These are phyloP conservation scores for Peronospora belbahrii DNA, from an alignment of 352 stramenopile genomes.

Conservation along the genomic window DNA sequence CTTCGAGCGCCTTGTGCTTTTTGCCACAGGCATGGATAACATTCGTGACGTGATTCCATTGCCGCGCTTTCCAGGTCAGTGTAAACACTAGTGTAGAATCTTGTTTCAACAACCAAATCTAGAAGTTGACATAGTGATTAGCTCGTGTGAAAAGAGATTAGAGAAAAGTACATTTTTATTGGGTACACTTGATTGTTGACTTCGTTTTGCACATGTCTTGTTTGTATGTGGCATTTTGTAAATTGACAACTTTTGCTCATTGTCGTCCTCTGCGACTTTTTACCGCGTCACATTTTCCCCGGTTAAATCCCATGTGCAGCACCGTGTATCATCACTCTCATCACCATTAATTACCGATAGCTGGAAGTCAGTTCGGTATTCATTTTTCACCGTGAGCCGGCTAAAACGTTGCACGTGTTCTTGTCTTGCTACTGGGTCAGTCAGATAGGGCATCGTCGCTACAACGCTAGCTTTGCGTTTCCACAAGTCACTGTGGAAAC, in stretches of 20 bases:
- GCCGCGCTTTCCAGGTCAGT: constrained; percentile 92
- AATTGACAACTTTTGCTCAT: constrained; percentile 16
- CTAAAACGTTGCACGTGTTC: constrained; percentile 14
- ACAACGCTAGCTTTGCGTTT: background rate
- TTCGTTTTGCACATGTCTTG: constrained; percentile 25
- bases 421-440: constrained; percentile 17
- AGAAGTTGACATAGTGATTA: constrained; percentile 8
- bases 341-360: constrained; percentile 8
- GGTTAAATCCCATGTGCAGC: too few species aligned
- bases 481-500: constrained; percentile 43
- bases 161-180: constrained; percentile 12
- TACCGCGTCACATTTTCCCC: too few species aligned
- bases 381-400: constrained; percentile 8
- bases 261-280: constrained; percentile 4
- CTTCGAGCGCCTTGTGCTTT: constrained; percentile 97
- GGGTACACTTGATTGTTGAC: constrained; percentile 17
- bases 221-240: constrained; percentile 27
- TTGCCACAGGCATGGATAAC: constrained; percentile 97
- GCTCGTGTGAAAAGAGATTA: too few species aligned
- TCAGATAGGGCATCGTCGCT: background rate
- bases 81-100: constrained; percentile 37
- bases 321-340: too few species aligned
- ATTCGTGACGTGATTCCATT: constrained; percentile 98
- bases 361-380: constrained; percentile 4
- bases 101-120: background rate